Percentiles rank a stretch among this genome's conserved stretches.
Evolutionary conservation across 1,284 basidiomycete species (phyloP).

Genomic region (Neolentinus lepideus): DNA sequence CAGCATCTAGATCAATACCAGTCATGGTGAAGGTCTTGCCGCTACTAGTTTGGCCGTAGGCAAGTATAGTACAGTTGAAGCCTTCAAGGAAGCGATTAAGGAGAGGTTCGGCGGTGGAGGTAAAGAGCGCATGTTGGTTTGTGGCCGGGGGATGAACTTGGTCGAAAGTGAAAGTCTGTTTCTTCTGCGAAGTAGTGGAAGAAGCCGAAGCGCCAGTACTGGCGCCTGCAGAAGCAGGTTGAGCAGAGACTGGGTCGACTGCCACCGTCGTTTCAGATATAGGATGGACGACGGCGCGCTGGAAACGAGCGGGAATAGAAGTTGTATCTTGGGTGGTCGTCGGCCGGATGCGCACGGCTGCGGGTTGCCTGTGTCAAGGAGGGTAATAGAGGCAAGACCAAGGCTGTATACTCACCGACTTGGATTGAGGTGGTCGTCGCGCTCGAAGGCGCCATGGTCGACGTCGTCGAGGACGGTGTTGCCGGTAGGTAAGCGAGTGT

Average conservation of each 20-base stretch:
- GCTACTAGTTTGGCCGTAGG: conserved; percentile 96
- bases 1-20: conserved; percentile 78
- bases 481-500: not conserved
- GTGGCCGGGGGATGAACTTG: conserved; percentile 83
- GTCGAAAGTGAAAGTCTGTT: conserved; percentile 90
- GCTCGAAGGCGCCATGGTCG: conserved; percentile 55
- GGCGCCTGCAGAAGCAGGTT: conserved; percentile 35
- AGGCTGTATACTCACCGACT: conserved; percentile 59
- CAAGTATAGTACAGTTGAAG: conserved; percentile 96
- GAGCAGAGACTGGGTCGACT: conserved; percentile 57
- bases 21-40: conserved; percentile 99
- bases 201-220: conserved; percentile 42
- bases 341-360: conserved; percentile 91
- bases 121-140: conserved; percentile 82
- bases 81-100: conserved; percentile 91
- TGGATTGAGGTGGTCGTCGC: conserved; percentile 74
- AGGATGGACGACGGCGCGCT: conserved; percentile 81
- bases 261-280: conserved; percentile 62
- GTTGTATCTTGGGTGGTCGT: conserved; percentile 76
- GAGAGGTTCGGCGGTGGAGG: conserved; percentile 77
- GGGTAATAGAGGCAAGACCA: not conserved
- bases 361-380: conserved; percentile 8
- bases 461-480: conserved; percentile 7
- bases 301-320: conserved; percentile 90
- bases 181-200: conserved; percentile 57